Conservation (phyloP, 805 yeast species). For the Komagataella populi region DNA sequence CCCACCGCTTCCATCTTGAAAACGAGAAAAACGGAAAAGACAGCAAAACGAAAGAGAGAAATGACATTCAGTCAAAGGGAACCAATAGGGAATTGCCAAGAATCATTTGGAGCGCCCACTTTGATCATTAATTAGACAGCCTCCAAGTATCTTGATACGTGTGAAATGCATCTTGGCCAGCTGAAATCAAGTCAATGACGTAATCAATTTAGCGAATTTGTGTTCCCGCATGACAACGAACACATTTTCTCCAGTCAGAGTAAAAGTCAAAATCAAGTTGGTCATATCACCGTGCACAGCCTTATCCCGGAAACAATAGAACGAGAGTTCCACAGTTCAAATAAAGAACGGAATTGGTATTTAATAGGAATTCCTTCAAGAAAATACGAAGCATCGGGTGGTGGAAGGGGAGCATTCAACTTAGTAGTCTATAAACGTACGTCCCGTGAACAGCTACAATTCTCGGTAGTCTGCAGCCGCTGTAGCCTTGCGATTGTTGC, state of each 20-base stretch:
- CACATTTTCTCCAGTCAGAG: neutral
- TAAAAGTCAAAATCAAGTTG: neutral
- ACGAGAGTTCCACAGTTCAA: neutral
- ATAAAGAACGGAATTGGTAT: neutral
- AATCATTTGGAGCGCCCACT: neutral
- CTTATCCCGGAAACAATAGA: neutral
- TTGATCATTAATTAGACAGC: neutral
- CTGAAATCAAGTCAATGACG: neutral
- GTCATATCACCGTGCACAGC: neutral
- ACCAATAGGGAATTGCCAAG: neutral
- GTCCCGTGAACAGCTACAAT: no score
- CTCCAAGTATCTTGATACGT: neutral
- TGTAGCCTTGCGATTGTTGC: no score
- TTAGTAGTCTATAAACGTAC: no score
- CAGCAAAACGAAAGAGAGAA: neutral
- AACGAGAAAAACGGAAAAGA: neutral
- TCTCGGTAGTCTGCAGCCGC: no score
- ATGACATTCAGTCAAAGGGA: neutral
- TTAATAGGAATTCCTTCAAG: no score
- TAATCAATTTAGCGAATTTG: neutral
- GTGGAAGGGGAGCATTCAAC: neutral
- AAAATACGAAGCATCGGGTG: no score
- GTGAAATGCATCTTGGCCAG: neutral
- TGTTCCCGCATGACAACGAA: neutral
- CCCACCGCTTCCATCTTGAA: neutral